Conservation (phyloP, 768 basidiomycete species). For the Auriscalpium microsporum region DNA sequence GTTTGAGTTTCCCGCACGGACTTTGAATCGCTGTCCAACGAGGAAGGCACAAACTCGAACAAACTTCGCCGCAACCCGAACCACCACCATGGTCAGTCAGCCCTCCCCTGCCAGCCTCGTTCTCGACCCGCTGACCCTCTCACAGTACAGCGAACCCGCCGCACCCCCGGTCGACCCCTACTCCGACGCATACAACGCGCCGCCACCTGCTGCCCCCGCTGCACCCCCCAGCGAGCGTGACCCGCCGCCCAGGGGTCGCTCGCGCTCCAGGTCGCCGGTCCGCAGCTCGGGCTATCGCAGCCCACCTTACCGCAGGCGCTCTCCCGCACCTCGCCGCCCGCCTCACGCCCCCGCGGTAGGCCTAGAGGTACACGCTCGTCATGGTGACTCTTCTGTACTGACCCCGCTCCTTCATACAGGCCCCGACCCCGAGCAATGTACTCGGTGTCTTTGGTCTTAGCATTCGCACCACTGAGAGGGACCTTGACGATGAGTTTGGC, state of each 20-base stretch:
- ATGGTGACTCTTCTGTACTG: conserved; percentile 8
- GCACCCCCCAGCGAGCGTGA: conserved; percentile 46
- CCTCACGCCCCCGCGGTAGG: conserved; percentile 69
- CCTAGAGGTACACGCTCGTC: conserved; percentile 14
- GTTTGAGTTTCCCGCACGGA: conserved; percentile 30
- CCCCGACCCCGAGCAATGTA: conserved; percentile 79
- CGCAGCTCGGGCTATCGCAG: conserved; percentile 62
- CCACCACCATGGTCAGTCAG: conserved; percentile 60
- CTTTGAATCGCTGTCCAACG: conserved; percentile 9
- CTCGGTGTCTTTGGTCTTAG: conserved; percentile 98
- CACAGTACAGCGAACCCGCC: conserved; percentile 58
- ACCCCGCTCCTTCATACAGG: conserved; percentile 45
- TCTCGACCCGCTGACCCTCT: conserved; percentile 8
- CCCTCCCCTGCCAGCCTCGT: conserved; percentile 4
- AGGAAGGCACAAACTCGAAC: conserved; percentile 19
- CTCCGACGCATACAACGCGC: conserved; percentile 71
- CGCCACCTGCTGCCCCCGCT: conserved; percentile 41
- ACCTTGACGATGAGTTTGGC: conserved; percentile 90
- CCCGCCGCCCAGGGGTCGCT: conserved; percentile 50
- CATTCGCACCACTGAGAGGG: conserved; percentile 88
- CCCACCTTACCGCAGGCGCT: conserved; percentile 39
- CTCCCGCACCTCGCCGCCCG: conserved; percentile 54
- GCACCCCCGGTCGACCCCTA: conserved; percentile 66
- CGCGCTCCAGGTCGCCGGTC: conserved; percentile 55
- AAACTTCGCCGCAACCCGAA: conserved; percentile 25